Percentiles rank a stretch among this genome's conserved stretches.
Conservation (phyloP, 306 rosid genomes). For the Betula pendula region DNA sequence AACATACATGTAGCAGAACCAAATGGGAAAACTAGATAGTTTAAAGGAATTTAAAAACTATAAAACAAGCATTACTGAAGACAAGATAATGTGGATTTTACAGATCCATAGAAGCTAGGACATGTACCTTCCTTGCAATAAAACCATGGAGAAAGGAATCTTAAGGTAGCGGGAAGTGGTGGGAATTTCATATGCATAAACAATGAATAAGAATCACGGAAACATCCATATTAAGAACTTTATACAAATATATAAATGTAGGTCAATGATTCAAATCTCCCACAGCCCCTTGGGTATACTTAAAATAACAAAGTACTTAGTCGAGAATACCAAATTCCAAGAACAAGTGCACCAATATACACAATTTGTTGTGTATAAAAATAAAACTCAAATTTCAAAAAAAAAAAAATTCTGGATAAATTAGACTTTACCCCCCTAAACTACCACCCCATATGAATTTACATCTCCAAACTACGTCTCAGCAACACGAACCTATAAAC, state of each 20-base stretch:
- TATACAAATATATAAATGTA: background rate
- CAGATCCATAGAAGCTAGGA: background rate
- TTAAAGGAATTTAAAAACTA: background rate
- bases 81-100: background rate
- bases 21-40: background rate
- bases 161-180: background rate
- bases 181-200: background rate
- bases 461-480: no score
- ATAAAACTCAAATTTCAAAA: background rate
- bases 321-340: background rate
- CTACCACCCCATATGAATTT: no score
- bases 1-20: background rate
- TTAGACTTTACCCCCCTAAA: no score
- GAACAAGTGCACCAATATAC: background rate
- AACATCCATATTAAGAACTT: no score
- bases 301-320: background rate
- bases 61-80: background rate
- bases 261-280: background rate
- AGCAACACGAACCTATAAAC: no score
- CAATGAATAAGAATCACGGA: background rate
- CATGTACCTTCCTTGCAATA: background rate
- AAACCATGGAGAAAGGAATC: background rate
- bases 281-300: background rate
- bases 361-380: background rate
- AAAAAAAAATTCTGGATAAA: no score